Evolutionary conservation across 805 yeast genomes (phyloP), one percentile per base, ranked within the genome.

Genomic region (Starmerella bacillaris): DNA sequence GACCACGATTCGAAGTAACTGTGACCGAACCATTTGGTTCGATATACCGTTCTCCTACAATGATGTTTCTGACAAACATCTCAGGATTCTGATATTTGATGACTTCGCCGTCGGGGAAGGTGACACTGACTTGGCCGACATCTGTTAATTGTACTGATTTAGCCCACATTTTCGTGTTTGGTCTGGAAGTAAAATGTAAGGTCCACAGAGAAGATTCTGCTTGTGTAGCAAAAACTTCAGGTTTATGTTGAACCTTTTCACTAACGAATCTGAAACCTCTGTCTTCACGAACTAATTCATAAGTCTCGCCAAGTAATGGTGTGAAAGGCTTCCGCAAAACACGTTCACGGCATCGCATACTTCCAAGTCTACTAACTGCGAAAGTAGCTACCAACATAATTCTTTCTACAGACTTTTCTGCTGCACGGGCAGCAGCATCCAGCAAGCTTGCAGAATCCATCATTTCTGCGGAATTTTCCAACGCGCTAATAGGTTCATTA

Each of bases 301-400:
- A 89, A 0, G 95, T 84, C 53, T 89, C 98, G 16, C 96, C 95
- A 15, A 89, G 59, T 34, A 89, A 61, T 7, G 98, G 96, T 51
- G 83, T 89, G 58, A 89, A 89, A 1, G 98, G 96, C 51, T 89
- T 89, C 43, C 98, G 66, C 27, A 68, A 54, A 35, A 75, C 72
- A 46, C 98, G 66, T 32, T 72, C 74, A 47, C 78, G 83, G 24
- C 70, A 68, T 39, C 95, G 62, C 47, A 71, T 65, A 8, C 77
- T 63, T 0, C 94, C 72, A 6, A 84, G 54, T 38, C 67, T 68
- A 18, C 84, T 72, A 3, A 79, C 67, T 0, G 94, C 92, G 64
- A 84, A 89, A 1, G 80, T 67, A 0, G 94, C 84, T 32, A 82
- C 63, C 30, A 74, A 61, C 43, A 80, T 53, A 24, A 50, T 35